Percentiles rank a stretch among this genome's conserved stretches.
These are phyloP conservation scores for Agrostemma githago DNA, from an alignment of 148 eudicot species.

Conservation along the genomic window DNA sequence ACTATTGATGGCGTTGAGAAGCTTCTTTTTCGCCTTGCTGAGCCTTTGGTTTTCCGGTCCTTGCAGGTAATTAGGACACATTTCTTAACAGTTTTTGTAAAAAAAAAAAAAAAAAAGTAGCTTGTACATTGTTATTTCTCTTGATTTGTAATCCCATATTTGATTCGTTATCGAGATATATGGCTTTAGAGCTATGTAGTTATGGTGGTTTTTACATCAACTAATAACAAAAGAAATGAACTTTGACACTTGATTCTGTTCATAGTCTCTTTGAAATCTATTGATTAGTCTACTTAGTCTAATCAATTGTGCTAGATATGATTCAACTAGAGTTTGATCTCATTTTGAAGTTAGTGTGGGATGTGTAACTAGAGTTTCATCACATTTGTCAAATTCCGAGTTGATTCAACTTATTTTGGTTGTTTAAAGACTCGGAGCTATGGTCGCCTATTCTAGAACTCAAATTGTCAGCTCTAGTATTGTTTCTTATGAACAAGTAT, in stretches of 20 bases:
- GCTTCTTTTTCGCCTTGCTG: constrained; percentile 76
- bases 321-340: neutral
- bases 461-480: too few relatives aligned
- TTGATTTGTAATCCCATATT: too few relatives aligned
- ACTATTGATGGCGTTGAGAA: constrained; percentile 82
- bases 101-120: neutral
- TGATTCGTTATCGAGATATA: neutral
- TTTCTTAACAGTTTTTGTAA: neutral
- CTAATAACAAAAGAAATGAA: neutral
- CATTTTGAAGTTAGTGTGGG: neutral
- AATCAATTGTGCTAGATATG: neutral
- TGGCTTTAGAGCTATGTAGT: neutral
- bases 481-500: too few relatives aligned
- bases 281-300: neutral
- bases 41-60: constrained; percentile 82
- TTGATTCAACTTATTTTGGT: neutral
- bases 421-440: neutral
- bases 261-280: neutral
- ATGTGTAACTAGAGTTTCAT: neutral
- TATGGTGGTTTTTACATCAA: neutral
- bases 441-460: neutral
- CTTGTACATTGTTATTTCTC: neutral
- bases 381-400: neutral
- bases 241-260: neutral
- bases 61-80: constrained; percentile 54